Evolutionary conservation across 306 rosid genomes (phyloP), one percentile per base, ranked within the genome.

Genomic region (Vigna mungo): DNA sequence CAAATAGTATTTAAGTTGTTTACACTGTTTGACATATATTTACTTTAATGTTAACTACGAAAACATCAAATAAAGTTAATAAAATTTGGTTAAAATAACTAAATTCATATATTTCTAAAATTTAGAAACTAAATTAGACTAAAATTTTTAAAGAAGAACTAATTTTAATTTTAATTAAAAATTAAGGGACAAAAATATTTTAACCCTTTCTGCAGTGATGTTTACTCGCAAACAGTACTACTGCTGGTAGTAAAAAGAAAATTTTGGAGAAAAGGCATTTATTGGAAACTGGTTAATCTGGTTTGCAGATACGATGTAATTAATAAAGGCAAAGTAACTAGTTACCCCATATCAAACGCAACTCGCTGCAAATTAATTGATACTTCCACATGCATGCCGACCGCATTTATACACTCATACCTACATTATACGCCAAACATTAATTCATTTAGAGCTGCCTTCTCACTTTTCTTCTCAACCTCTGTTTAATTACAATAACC

Each of bases 321-420:
- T 11, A 10, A 12, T 11, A 44, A 44, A 44, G 13, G 49, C 15
- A 44, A 12, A 10, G 16, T 44, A 44, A 11, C 1, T 11, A 3
- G 12, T 67, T 68, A 46, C 41, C 56, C 56, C 25, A 46, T 48
- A 14, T 27, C 27, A 25, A 47, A 68, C 59, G 59, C 74, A 47
- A 69, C 74, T 25, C 9, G 5, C n/a, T 43, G n/a, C 32, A 32
- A 30, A 27, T 69, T 69, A 51, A 48, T 69, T 69, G 36, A 47
- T 65, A 16, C 43, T 30, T 39, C 16, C 49, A 12, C 12, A n/a
- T 16, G 27, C 46, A 49, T 49, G 61, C 62, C 32, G 13, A 53
- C 17, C 62, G 25, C 62, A 49, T 51, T 70, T 32, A 51, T 36
- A 5, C 11, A 2, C 27, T 30, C 49, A 69, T 30, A 69, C 61